Evolutionary conservation across 257 asterid species (phyloP), one percentile per base, ranked within the genome.

Genomic region (Nicotiana otophora): DNA sequence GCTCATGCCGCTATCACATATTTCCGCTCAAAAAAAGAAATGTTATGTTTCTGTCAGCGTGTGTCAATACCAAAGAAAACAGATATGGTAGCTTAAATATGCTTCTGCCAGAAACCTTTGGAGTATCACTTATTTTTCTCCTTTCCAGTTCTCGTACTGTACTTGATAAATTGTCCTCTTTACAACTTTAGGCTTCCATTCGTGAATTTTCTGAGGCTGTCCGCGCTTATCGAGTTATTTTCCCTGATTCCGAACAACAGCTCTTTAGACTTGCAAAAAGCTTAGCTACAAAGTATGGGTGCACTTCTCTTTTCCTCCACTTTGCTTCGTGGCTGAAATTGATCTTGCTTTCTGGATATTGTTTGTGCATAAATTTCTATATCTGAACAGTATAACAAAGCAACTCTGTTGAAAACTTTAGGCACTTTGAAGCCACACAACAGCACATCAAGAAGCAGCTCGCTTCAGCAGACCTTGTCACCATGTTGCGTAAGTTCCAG

Each of bases 141-240:
- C 62, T 48, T 74, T 74, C 80, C 9, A 7, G 62, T 51, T 48
- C 15, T 74, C 62, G 30, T 26, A 48, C 9, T 30, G 62, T 74
- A 31, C 62, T 74, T 74, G 80, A 74, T 61, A 48, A 12, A 74
- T 48, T 74, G 80, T 26, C 80, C 31, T 74, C 14, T 74, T 48
- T 23, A 30, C 61, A 74, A 48, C 86, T 84, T 84, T 94, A 96
- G 99, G 96, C 92, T 85, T 92, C 98, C 63, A 90, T 92, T 87
- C 93, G 85, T 86, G 98, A 96, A 90, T 96, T 96, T 88, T 93
- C 91, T 36, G 98, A 94, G 91, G 98, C 98, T 82, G 86, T 93
- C 81, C 97, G 98, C 61, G 99, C 98, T 26, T 96, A 96, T 89
- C 92, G 93, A 90, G 92, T 88, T 79, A 93, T 96, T 87, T 94